Percentiles rank a stretch among this genome's conserved stretches.
phyloP scores from a whole-genome alignment of 1,284 basidiomycete genomes.

The Grifola frondosa region DNA sequence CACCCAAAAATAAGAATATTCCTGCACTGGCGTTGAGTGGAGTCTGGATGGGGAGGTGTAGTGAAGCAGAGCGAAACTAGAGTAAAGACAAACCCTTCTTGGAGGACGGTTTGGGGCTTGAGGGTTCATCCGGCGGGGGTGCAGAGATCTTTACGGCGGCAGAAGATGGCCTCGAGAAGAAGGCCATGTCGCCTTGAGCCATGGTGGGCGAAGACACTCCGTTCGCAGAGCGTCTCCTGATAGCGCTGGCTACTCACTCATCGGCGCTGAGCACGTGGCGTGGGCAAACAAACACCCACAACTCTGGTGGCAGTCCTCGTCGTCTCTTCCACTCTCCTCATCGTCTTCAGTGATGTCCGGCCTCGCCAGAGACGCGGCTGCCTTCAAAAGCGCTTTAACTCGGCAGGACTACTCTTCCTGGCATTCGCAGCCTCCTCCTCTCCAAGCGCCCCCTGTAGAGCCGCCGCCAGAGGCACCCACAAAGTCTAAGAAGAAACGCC shows the following conservation, averaged over 20 bases:
- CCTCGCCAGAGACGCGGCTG: slow-evolving; percentile 62
- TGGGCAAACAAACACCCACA: slow-evolving; percentile 17
- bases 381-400: slow-evolving; percentile 63
- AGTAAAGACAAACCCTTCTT: slow-evolving; percentile 41
- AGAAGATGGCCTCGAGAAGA: slow-evolving; percentile 48
- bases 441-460: slow-evolving; percentile 22
- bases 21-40: slow-evolving; percentile 76
- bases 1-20: slow-evolving; percentile 89
- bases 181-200: slow-evolving; percentile 34
- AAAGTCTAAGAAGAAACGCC: slow-evolving; percentile 60
- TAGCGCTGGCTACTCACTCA: too few relatives aligned
- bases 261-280: not conserved
- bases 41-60: slow-evolving; percentile 42
- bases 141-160: slow-evolving; percentile 61
- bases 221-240: too few relatives aligned
- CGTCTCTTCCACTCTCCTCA: slow-evolving; percentile 5
- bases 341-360: slow-evolving; percentile 49
- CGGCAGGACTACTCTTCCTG: slow-evolving; percentile 69
- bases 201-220: slow-evolving; percentile 24
- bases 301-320: not conserved
- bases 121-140: slow-evolving; percentile 40
- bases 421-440: slow-evolving; percentile 59
- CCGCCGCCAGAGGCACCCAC: slow-evolving; percentile 29
- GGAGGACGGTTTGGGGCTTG: slow-evolving; percentile 32
- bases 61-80: slow-evolving; percentile 10